Evolutionary conservation across 768 basidiomycete species (phyloP).

Genomic region (Mycena metata): DNA sequence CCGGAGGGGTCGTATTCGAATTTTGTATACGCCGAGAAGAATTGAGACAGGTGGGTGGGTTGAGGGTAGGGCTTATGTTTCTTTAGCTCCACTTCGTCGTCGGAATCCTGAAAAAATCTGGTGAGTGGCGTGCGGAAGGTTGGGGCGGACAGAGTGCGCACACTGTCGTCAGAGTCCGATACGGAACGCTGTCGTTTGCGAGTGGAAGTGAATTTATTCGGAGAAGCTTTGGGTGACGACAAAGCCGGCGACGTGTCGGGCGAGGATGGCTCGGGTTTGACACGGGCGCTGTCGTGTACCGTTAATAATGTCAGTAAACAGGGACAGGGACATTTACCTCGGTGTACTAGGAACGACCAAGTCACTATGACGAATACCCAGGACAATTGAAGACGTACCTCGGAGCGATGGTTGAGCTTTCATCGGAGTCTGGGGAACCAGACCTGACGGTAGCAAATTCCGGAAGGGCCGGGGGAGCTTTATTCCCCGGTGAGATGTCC

Average conservation of each 20-base stretch:
- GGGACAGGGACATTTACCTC: neutral
- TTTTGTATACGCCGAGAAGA: slow-evolving; percentile 24
- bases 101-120: neutral
- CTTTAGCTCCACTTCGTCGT: neutral
- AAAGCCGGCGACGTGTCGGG: neutral
- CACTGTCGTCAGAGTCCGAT: neutral
- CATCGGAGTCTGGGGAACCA: neutral
- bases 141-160: neutral
- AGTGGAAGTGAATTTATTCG: neutral
- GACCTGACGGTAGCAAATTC: neutral
- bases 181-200: neutral
- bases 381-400: neutral
- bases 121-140: neutral
- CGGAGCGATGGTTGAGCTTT: neutral
- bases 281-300: neutral
- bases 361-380: neutral
- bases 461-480: neutral
- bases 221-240: neutral
- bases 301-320: neutral
- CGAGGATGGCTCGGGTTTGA: slow-evolving; percentile 11
- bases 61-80: slow-evolving; percentile 4
- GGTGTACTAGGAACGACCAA: too few species aligned
- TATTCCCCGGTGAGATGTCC: neutral
- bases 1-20: slow-evolving; percentile 29
- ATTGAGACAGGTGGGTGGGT: slow-evolving; percentile 27